These are phyloP conservation scores for Achlya hypogyna DNA, from an alignment of 352 stramenopile species.

Conservation along the genomic window DNA sequence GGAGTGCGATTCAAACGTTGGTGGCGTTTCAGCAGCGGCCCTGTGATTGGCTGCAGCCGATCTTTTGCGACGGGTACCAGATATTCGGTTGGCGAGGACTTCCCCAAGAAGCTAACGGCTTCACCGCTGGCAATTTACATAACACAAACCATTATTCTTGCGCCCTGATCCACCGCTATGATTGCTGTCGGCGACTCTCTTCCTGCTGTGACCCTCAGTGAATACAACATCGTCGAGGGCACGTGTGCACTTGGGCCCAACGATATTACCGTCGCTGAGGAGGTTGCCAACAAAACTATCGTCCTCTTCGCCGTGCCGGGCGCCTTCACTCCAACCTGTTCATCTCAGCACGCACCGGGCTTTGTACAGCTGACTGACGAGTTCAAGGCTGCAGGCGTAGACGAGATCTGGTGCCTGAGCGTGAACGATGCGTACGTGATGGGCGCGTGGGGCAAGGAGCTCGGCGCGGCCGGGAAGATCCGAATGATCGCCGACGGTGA, in stretches of 20 bases:
- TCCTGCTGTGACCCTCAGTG: neutral
- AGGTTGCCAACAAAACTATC: neutral
- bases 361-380: neutral
- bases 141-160: neutral
- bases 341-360: neutral
- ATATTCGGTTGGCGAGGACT: too few relatives aligned
- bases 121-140: neutral
- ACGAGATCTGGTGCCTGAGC: slow-evolving; percentile 17
- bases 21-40: too few relatives aligned
- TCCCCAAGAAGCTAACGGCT: neutral
- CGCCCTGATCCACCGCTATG: neutral
- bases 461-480: slow-evolving; percentile 5
- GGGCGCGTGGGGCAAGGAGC: slow-evolving; percentile 37
- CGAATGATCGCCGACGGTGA: slow-evolving; percentile 15
- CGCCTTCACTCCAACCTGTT: neutral
- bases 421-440: slow-evolving; percentile 15
- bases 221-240: neutral
- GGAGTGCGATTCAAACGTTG: too few relatives aligned
- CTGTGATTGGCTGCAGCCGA: too few relatives aligned
- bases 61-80: too few relatives aligned
- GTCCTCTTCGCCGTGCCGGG: neutral
- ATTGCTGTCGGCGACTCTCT: neutral
- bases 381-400: neutral
- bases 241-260: neutral
- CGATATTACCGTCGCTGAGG: neutral